Evolutionary conservation across 176 grass and related monocot species (phyloP).

Genomic region (Oryza brachyantha): DNA sequence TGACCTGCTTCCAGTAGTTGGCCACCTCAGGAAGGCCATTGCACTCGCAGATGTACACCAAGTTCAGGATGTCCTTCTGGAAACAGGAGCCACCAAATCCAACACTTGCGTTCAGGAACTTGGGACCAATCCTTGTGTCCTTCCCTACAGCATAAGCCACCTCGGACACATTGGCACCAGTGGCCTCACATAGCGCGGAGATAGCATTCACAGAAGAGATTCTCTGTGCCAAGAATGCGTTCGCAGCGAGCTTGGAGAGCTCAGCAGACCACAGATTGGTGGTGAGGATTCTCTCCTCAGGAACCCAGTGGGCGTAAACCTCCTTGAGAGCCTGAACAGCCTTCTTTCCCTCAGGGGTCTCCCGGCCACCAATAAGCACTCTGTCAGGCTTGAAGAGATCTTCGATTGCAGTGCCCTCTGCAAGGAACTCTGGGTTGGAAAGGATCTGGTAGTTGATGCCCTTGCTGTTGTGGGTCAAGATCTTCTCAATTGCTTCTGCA

Average conservation of each 20-base stretch:
- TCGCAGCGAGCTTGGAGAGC: conserved; percentile 81
- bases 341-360: conserved; percentile 69
- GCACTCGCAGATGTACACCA: conserved; percentile 90
- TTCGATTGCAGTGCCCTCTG: conserved; percentile 68
- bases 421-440: conserved; percentile 85
- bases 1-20: conserved; percentile 92
- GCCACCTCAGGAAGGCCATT: conserved; percentile 82
- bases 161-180: conserved; percentile 65
- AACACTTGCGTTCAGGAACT: conserved; percentile 82
- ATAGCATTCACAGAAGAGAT: conserved; percentile 87
- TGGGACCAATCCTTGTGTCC: conserved; percentile 77
- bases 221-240: conserved; percentile 81
- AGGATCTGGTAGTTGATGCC: conserved; percentile 94
- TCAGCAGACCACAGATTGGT: conserved; percentile 87
- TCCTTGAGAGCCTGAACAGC: conserved; percentile 74
- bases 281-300: conserved; percentile 78
- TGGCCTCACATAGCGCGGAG: conserved; percentile 77
- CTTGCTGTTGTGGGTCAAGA: conserved; percentile 90
- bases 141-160: conserved; percentile 72
- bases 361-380: conserved; percentile 79
- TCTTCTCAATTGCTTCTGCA: conserved; percentile 86
- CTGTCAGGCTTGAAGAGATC: conserved; percentile 82
- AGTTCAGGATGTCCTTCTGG: conserved; percentile 86
- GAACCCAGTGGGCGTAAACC: conserved; percentile 84
- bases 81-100: conserved; percentile 82